Percentiles rank a stretch among this genome's conserved stretches.
Conservation (phyloP, 2,329 filamentous ascomycete genomes). For the Ceratocystis harringtonii region DNA sequence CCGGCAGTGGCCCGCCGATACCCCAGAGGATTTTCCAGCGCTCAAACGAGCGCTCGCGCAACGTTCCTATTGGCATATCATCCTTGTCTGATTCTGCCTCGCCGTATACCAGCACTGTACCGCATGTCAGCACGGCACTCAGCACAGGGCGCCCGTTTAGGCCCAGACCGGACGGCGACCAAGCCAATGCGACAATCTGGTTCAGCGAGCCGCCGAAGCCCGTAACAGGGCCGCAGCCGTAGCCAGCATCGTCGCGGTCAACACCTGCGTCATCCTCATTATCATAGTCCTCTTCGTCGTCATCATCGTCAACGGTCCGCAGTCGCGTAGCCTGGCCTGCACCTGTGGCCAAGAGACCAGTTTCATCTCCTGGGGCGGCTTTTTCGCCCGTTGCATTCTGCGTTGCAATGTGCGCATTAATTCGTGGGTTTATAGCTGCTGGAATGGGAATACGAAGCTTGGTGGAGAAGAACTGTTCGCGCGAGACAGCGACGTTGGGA, state of each 20-base stretch:
- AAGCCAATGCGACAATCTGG: slow-evolving; percentile 38
- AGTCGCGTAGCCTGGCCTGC: background rate
- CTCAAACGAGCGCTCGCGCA: slow-evolving; percentile 29
- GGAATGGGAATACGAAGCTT: slow-evolving; percentile 18
- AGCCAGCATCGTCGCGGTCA: slow-evolving; percentile 27
- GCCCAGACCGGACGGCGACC: slow-evolving; percentile 45
- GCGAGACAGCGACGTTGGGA: slow-evolving; percentile 21
- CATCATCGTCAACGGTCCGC: slow-evolving; percentile 8
- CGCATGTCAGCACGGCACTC: slow-evolving; percentile 35
- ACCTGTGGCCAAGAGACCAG: background rate
- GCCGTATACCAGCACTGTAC: slow-evolving; percentile 36
- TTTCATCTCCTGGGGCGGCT: background rate
- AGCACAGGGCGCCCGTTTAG: slow-evolving; percentile 38
- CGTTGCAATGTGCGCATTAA: slow-evolving; percentile 11
- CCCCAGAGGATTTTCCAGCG: slow-evolving; percentile 43
- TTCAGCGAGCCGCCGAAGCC: slow-evolving; percentile 37
- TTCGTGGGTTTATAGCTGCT: slow-evolving; percentile 14
- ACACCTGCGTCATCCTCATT: slow-evolving; percentile 20
- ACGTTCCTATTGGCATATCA: slow-evolving; percentile 21
- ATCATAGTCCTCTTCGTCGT: slow-evolving; percentile 18
- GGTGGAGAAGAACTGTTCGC: slow-evolving; percentile 18
- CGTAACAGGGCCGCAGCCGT: slow-evolving; percentile 32
- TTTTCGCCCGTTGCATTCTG: background rate
- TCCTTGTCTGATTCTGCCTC: slow-evolving; percentile 23
- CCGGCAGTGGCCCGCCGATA: slow-evolving; percentile 35